Conservation (phyloP, 257 asterid genomes). For the Solanum lycopersicoides region DNA sequence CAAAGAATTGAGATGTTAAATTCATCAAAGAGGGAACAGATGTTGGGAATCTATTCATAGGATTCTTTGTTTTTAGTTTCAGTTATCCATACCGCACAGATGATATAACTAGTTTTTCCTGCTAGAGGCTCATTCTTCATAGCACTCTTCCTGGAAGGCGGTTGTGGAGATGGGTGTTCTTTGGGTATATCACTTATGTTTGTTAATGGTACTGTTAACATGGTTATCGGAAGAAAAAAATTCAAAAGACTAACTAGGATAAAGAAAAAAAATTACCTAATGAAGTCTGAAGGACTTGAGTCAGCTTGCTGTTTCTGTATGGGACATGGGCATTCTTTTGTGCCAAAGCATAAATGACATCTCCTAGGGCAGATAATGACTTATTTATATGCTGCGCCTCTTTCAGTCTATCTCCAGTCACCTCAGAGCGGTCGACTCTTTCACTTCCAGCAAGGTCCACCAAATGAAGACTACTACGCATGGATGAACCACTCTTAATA, state of each 20-base stretch:
- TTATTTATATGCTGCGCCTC: conserved; percentile 50
- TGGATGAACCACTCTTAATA: conserved; percentile 21
- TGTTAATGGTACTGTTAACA: background rate
- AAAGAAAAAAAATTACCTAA: conserved; percentile 15
- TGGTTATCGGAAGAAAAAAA: background rate
- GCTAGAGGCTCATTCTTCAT: background rate
- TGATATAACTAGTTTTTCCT: background rate
- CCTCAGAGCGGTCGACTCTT: conserved; percentile 46
- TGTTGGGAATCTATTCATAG: background rate
- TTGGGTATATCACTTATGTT: background rate
- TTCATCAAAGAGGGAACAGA: background rate
- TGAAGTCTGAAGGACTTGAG: conserved; percentile 56
- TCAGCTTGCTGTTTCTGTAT: conserved; percentile 49
- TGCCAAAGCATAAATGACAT: conserved; percentile 46
- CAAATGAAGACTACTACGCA: conserved; percentile 53
- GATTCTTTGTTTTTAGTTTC: background rate
- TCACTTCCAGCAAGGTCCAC: conserved; percentile 73
- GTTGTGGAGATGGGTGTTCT: background rate
- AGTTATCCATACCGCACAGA: background rate
- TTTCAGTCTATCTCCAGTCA: conserved; percentile 41
- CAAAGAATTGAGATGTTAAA: background rate
- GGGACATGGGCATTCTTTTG: conserved; percentile 47
- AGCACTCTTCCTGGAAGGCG: background rate
- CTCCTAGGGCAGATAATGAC: conserved; percentile 54
- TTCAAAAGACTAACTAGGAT: background rate